Evolutionary conservation across 1,139 yeast genomes (phyloP), one percentile per base, ranked within the genome.

Genomic region (Casaregolazyma suthepensis): DNA sequence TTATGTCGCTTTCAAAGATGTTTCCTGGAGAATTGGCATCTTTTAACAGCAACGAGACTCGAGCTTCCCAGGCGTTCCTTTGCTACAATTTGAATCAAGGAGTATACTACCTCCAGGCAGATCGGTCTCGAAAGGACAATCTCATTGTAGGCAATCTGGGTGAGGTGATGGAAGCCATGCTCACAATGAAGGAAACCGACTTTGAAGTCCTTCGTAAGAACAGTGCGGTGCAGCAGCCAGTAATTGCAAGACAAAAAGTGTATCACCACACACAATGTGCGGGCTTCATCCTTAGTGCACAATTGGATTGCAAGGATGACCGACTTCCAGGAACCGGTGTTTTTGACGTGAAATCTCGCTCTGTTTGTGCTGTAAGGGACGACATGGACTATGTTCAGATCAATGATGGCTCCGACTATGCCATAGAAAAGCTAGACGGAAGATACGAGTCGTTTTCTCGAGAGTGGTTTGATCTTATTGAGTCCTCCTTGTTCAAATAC

Each of bases 281-380:
- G 1, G 76, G 78, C 45, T 87, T 93, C 60, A 67, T 93, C 23
- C 78, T 93, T 81, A 75, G 99, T 59, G 91, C 98, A 0, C 99
- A 93, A 68, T 75, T 93, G 56, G 99, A 93, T 70, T 90, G 97
- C 59, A 75, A 76, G 57, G 93, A 89, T 66, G 71, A 76, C 0
- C 71, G 88, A 37, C 73, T 93, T 23, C 97, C 98, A 0, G 96
- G 96, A 0, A 84, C 86, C 12, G 98, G 98, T 0, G 83, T 90
- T 0, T 93, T 93, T 74, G 99, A 93, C 70, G 73, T 93, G 55
- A 93, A 93, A 63, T 87, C 97, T 0, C 74, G 99, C 57, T 98
- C 98, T 0, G 95, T 86, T 0, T 82, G 89, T 56, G 89, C 96
- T 0, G 82, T 91, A 0, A 75, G 99, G 49, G 82, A 86, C 68